phyloP scores from a whole-genome alignment of 73 alveolate species.

The Blepharisma japonicum region DNA sequence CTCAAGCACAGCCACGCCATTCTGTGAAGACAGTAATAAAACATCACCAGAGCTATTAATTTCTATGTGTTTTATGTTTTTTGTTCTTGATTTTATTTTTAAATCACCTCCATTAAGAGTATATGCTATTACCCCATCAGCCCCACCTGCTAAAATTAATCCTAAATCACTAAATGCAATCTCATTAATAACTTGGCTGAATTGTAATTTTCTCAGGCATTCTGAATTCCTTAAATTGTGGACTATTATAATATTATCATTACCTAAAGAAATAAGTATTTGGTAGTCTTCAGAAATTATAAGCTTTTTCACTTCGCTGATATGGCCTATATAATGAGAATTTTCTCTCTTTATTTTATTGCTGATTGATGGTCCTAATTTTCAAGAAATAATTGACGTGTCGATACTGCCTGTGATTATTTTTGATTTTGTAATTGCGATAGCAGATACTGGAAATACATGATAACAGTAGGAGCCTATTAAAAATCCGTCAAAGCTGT shows the following conservation, averaged over 20 bases:
- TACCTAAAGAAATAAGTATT: constrained; percentile 14
- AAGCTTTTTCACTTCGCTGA: not conserved
- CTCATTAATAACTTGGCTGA: constrained; percentile 34
- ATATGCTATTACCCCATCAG: constrained; percentile 68
- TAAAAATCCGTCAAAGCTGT: not conserved
- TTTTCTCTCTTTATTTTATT: not conserved
- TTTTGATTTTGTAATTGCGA: too few relatives aligned
- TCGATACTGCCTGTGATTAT: constrained; percentile 23
- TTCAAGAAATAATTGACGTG: constrained; percentile 15
- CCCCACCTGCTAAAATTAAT: constrained; percentile 68
- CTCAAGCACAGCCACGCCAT: too few relatives aligned
- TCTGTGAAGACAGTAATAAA: too few relatives aligned
- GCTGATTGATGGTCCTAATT: not conserved
- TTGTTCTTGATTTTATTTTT: too few relatives aligned
- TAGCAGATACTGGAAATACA: constrained; percentile 1
- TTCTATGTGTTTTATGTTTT: too few relatives aligned
- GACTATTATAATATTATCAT: not conserved
- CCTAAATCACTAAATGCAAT: constrained; percentile 48
- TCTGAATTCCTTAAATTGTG: constrained; percentile 7
- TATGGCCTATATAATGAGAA: not conserved
- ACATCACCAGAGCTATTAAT: too few relatives aligned
- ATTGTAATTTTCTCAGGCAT: not conserved
- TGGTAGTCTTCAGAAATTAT: not conserved
- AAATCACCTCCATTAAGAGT: too few relatives aligned
- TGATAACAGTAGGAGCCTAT: not conserved